Evolutionary conservation across 805 yeast genomes (phyloP).

Genomic region (Saccharomycopsis sp.): DNA sequence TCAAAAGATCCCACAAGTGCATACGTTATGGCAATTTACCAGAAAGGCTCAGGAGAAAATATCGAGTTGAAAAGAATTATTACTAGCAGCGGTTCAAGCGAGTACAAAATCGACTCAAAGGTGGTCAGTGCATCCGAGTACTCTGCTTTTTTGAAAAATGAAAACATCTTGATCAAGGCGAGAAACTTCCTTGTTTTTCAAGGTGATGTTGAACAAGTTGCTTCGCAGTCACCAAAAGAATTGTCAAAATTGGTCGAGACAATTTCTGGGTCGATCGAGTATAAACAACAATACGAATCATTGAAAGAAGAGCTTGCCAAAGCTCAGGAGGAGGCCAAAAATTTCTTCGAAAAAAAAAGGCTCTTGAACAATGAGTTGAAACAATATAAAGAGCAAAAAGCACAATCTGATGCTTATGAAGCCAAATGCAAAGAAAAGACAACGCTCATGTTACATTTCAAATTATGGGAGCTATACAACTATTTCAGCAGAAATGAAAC

Average conservation of each 20-base stretch:
- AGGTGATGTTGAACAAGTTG: slow-evolving; percentile 93
- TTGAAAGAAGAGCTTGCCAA: slow-evolving; percentile 55
- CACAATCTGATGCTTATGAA: slow-evolving; percentile 62
- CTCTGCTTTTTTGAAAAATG: slow-evolving; percentile 53
- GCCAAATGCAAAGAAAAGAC: slow-evolving; percentile 41
- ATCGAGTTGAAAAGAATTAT: slow-evolving; percentile 58
- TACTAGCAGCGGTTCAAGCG: slow-evolving; percentile 49
- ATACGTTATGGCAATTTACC: slow-evolving; percentile 70
- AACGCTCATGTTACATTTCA: slow-evolving; percentile 37
- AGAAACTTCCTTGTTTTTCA: slow-evolving; percentile 90
- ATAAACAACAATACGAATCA: slow-evolving; percentile 53
- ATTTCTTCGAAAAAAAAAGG: slow-evolving; percentile 60
- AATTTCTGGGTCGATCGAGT: slow-evolving; percentile 73
- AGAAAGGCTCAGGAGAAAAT: slow-evolving; percentile 46
- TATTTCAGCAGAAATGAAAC: slow-evolving; percentile 32
- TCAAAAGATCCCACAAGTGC: slow-evolving; percentile 47
- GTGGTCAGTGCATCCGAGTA: slow-evolving; percentile 59
- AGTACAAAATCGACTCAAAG: slow-evolving; percentile 55
- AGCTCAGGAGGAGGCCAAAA: slow-evolving; percentile 55
- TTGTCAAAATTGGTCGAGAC: slow-evolving; percentile 68
- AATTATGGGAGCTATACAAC: slow-evolving; percentile 60
- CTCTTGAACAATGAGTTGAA: slow-evolving; percentile 63
- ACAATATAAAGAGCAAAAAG: slow-evolving; percentile 67
- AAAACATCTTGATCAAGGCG: slow-evolving; percentile 81
- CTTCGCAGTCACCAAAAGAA: slow-evolving; percentile 74